A percentile compares a stretch with the other conserved stretches of the same genome.
Conservation (phyloP, 2,329 filamentous ascomycete species). For the Tolypocladium sp. region DNA sequence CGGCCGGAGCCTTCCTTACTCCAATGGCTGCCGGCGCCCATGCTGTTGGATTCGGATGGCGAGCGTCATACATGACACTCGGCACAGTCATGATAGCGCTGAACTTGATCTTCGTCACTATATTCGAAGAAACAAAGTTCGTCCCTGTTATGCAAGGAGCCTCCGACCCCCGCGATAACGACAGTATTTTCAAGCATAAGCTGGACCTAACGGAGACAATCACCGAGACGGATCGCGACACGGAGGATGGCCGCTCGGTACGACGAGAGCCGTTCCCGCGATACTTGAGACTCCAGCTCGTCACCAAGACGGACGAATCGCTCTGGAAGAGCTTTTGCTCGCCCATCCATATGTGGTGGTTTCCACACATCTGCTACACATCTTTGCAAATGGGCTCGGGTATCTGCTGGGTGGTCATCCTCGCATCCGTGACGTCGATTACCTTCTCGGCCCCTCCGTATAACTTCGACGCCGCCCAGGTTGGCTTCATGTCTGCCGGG, state of each 20-base stretch:
- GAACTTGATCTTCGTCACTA: constrained; percentile 7
- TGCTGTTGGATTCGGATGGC: constrained; percentile 12
- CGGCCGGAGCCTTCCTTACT: constrained; percentile 16
- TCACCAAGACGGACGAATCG: constrained; percentile 10
- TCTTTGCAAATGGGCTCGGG: constrained; percentile 27
- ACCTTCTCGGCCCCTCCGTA: constrained; percentile 25
- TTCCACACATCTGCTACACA: constrained; percentile 29
- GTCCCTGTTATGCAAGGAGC: constrained; percentile 7
- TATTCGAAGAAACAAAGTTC: constrained; percentile 17
- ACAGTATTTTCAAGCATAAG: neutral
- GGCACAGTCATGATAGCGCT: neutral
- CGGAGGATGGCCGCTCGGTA: constrained; percentile 6
- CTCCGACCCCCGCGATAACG: neutral
- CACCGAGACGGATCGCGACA: neutral
- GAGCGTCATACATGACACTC: constrained; percentile 13
- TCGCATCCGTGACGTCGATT: constrained; percentile 20
- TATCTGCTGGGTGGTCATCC: constrained; percentile 23
- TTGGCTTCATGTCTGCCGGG: constrained; percentile 18
- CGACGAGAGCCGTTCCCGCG: constrained; percentile 1
- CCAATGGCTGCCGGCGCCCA: constrained; percentile 19
- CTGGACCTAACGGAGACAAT: neutral
- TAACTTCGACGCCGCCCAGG: constrained; percentile 13
- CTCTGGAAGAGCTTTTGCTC: constrained; percentile 8
- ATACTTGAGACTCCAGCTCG: constrained; percentile 2
- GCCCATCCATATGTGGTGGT: constrained; percentile 12